Evolutionary conservation across 2,329 filamentous ascomycete species (phyloP).

Genomic region (Zalaria obscura): DNA sequence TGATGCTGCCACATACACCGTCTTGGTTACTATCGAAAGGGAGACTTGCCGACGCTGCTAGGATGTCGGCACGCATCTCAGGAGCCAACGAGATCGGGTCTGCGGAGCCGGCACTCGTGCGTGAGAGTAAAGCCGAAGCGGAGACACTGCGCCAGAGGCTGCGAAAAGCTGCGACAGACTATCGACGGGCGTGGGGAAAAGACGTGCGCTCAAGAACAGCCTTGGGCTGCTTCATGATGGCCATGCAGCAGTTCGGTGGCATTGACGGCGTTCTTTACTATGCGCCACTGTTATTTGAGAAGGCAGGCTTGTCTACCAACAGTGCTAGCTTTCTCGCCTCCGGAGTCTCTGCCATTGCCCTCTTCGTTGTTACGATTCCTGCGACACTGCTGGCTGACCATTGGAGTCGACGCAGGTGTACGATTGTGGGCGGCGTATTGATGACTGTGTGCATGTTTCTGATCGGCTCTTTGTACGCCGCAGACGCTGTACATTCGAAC

Average conservation of each 20-base stretch:
- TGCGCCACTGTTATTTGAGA: constrained; percentile 44
- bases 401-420: constrained; percentile 41
- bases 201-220: constrained; percentile 36
- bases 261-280: constrained; percentile 50
- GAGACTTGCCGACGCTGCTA: too few relatives aligned
- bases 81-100: too few relatives aligned
- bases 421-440: constrained; percentile 40
- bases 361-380: constrained; percentile 43
- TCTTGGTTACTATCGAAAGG: too few relatives aligned
- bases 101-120: too few relatives aligned
- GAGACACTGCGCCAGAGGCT: too few relatives aligned
- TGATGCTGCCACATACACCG: too few relatives aligned
- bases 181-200: constrained; percentile 38
- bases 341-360: constrained; percentile 44
- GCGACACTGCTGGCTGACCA: constrained; percentile 41
- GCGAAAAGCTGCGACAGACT: constrained; percentile 32
- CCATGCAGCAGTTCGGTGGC: constrained; percentile 39
- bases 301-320: constrained; percentile 41
- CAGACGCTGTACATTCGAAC: constrained; percentile 23
- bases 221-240: constrained; percentile 39
- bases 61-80: too few relatives aligned
- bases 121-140: too few relatives aligned
- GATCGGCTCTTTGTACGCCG: constrained; percentile 34
- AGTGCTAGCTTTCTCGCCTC: constrained; percentile 46
- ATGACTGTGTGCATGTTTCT: constrained; percentile 32